Conservation (phyloP, 495 filamentous ascomycete genomes). For the Physcia stellaris region DNA sequence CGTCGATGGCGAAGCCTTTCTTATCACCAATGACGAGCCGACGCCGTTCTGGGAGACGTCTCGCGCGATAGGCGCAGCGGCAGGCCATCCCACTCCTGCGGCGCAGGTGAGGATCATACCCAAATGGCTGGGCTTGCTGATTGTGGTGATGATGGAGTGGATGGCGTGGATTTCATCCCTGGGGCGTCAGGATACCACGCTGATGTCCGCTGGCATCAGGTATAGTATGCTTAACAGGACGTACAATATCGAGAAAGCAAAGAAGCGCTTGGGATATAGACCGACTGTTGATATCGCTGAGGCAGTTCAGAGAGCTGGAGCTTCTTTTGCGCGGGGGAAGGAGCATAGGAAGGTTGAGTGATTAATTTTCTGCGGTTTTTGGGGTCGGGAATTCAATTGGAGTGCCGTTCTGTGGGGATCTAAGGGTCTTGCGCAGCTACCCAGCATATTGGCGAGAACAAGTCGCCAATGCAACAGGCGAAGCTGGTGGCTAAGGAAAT, state of each 20-base stretch:
- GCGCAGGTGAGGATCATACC: slow-evolving; percentile 1
- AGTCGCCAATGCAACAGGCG: no score
- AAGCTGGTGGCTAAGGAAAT: no score
- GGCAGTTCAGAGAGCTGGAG: no score
- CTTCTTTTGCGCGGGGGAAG: no score
- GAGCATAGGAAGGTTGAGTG: no score
- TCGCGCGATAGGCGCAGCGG: slow-evolving; percentile 2
- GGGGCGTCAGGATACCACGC: slow-evolving; percentile 1
- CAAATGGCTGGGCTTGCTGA: slow-evolving; percentile 1
- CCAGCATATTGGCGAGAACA: no score
- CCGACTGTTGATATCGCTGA: slow-evolving; percentile 47
- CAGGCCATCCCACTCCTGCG: slow-evolving; percentile 4
- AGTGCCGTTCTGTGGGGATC: no score
- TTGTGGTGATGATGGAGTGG: slow-evolving; percentile 2
- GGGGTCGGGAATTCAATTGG: no score
- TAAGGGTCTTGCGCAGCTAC: no score
- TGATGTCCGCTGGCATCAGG: slow-evolving; percentile 1
- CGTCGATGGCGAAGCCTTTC: slow-evolving; percentile 4
- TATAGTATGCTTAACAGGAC: slow-evolving; percentile 7
- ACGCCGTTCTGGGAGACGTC: slow-evolving; percentile 3
- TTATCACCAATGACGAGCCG: slow-evolving; percentile 6
- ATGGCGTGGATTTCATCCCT: not conserved
- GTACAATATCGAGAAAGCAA: slow-evolving; percentile 50
- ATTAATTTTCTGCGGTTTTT: no score
- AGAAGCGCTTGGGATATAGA: slow-evolving; percentile 49